These are phyloP conservation scores for Stylosanthes scabra DNA, from an alignment of 331 rosid species.

Conservation along the genomic window DNA sequence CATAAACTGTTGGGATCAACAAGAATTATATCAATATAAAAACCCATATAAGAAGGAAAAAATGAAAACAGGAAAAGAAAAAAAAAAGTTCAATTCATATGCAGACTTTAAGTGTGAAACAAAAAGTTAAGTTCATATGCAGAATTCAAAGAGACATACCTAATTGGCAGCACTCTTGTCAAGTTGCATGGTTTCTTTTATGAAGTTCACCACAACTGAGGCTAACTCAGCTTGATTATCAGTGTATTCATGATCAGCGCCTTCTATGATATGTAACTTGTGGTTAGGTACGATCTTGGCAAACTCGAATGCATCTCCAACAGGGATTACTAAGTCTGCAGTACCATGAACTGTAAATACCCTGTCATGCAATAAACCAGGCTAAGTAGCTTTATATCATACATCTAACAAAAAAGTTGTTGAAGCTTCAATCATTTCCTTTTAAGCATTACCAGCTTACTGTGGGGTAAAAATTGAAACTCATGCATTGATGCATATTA, in stretches of 20 bases:
- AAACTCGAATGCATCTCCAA: slow-evolving; percentile 66
- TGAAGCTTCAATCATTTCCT: no score
- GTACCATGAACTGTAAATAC: slow-evolving; percentile 68
- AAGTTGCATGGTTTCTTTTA: slow-evolving; percentile 45
- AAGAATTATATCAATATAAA: slow-evolving; percentile 6
- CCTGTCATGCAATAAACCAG: slow-evolving; percentile 30
- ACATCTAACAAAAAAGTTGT: neutral
- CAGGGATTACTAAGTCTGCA: slow-evolving; percentile 55
- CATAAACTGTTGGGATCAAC: slow-evolving; percentile 32
- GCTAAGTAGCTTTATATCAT: slow-evolving; percentile 2
- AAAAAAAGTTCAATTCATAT: neutral
- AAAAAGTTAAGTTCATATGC: neutral
- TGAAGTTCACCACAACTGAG: slow-evolving; percentile 46
- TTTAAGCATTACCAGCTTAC: no score
- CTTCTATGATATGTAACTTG: slow-evolving; percentile 64
- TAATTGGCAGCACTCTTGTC: slow-evolving; percentile 16
- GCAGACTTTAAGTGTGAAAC: no score
- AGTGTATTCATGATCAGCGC: slow-evolving; percentile 76
- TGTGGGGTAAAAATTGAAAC: neutral
- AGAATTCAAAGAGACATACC: slow-evolving; percentile 23
- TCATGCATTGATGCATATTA: neutral
- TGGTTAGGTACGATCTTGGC: slow-evolving; percentile 67
- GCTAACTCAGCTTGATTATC: slow-evolving; percentile 67
- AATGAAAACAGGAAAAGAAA: no score
- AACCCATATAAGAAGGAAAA: neutral